These are phyloP conservation scores for Botryotinia convoluta DNA, from an alignment of 2,329 filamentous ascomycete species.

Conservation along the genomic window DNA sequence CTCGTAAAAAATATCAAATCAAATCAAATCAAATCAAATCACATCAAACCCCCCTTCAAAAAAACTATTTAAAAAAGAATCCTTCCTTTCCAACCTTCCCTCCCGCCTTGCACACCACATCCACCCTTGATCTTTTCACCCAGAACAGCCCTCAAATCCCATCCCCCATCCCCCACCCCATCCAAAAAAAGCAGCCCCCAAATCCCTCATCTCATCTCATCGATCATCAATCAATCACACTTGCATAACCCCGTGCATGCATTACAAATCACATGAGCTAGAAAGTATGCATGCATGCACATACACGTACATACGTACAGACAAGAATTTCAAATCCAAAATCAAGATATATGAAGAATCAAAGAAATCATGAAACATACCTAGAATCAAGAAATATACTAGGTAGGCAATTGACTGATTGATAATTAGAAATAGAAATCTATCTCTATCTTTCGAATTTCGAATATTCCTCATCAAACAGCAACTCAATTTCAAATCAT, in stretches of 20 bases:
- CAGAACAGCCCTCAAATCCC: too few species aligned
- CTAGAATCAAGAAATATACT: too few species aligned
- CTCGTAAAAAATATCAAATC: too few species aligned
- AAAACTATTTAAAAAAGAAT: too few species aligned
- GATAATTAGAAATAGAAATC: neutral
- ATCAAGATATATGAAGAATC: neutral
- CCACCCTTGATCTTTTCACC: too few species aligned
- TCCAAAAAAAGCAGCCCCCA: neutral
- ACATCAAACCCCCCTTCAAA: neutral
- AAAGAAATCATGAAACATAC: neutral
- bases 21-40: too few species aligned
- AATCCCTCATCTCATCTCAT: neutral
- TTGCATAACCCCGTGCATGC: neutral
- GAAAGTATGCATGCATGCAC: constrained; percentile 1
- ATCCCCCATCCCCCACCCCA: too few species aligned
- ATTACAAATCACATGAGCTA: constrained; percentile 12
- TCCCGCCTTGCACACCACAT: neutral
- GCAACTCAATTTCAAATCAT: neutral
- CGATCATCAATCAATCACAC: neutral
- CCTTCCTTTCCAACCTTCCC: neutral
- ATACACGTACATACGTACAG: neutral
- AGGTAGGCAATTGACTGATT: neutral
- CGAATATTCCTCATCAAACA: neutral
- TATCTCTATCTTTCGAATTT: neutral
- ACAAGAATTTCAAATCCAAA: too few species aligned